These are phyloP conservation scores for Colletotrichum euphorbiae DNA, from an alignment of 2,329 filamentous ascomycete genomes.

Conservation along the genomic window DNA sequence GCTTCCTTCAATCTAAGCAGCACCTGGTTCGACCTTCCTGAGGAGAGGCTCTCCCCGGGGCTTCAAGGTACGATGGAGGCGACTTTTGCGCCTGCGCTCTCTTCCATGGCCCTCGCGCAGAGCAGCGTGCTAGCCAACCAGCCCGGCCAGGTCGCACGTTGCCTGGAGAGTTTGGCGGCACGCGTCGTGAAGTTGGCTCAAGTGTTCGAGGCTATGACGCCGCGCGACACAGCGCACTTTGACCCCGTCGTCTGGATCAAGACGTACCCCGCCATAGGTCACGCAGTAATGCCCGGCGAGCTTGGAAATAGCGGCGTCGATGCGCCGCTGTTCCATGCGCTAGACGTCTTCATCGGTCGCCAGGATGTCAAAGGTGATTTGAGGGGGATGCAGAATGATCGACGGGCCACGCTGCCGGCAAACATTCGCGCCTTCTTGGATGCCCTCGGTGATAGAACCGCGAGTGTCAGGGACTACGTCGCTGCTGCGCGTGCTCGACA, in stretches of 20 bases:
- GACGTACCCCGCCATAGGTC: constrained; percentile 35
- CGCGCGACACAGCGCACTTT: constrained; percentile 27
- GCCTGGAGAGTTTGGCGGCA: constrained; percentile 29
- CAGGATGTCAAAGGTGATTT: constrained; percentile 28
- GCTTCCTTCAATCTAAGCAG: constrained; percentile 21
- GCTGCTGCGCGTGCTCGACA: background rate
- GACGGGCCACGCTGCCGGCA: constrained; percentile 28
- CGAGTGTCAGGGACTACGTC: constrained; percentile 27
- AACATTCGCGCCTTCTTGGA: constrained; percentile 31
- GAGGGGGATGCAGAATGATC: constrained; percentile 30
- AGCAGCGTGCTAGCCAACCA: constrained; percentile 27
- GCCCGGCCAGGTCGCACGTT: constrained; percentile 22
- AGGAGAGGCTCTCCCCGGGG: constrained; percentile 31
- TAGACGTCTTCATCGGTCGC: constrained; percentile 30
- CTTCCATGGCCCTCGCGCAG: constrained; percentile 29
- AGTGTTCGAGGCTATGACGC: constrained; percentile 32
- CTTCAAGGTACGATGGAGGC: constrained; percentile 32
- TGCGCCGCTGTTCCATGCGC: constrained; percentile 32
- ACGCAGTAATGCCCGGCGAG: constrained; percentile 25
- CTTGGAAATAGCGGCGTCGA: constrained; percentile 35
- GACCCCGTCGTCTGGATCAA: constrained; percentile 38
- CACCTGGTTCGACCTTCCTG: constrained; percentile 29
- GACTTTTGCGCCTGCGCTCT: constrained; percentile 29
- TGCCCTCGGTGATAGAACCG: constrained; percentile 20
- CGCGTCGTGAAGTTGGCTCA: constrained; percentile 22